Base-by-base conservation (phyloP, 768 basidiomycete species). In the Coprinellus micaceus region DNA sequence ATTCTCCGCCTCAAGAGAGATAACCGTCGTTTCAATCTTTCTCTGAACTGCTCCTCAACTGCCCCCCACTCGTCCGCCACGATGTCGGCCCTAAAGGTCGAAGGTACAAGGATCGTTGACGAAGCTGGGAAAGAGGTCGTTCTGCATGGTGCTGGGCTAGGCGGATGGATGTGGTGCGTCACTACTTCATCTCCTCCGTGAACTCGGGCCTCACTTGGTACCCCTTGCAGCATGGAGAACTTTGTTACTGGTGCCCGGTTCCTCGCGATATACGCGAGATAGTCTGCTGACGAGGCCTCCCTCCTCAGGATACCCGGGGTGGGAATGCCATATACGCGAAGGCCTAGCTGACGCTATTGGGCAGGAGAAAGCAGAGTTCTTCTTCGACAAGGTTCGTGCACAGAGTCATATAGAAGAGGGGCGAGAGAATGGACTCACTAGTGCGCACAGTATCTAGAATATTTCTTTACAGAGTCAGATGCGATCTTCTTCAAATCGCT, bases 111-210 rank as follows among this genome's bases (percentile, higher is more conserved):
- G 59, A 72, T 89, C 61, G 78, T 86, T 57, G 78, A 86, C 63
- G 76, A 76, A 50, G 66, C 80, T 36, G 82, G 78, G 37, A 74
- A 82, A 19, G 78, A 84, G 60, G 73, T 86, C 57, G 74, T 86
- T 56, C 75, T 88, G 52, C 74, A 84, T 44, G 89, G 89, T 21
- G 88, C 88, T 53, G 87, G 88, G n/a, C 72, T 91, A 21, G 89
- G 88, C 59, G 88, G 89, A 65, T 90, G 89, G 88, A 87, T 91
- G 85, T 89, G 85, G 89, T 90, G 64, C 69, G 88, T 79, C 62
- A 57, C 58, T 59, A 66, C 49, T 53, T n/a, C 12, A 3, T 13
- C 19, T 59, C 43, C 53, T 21, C 26, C 24, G 13, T 43, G 29
- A 43, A 28, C 33, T 57, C 17, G 56, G 56, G 48, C 15, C n/a